phyloP scores from a whole-genome alignment of 192 early-diverging fungal genomes.

The Coemansia sp. region DNA sequence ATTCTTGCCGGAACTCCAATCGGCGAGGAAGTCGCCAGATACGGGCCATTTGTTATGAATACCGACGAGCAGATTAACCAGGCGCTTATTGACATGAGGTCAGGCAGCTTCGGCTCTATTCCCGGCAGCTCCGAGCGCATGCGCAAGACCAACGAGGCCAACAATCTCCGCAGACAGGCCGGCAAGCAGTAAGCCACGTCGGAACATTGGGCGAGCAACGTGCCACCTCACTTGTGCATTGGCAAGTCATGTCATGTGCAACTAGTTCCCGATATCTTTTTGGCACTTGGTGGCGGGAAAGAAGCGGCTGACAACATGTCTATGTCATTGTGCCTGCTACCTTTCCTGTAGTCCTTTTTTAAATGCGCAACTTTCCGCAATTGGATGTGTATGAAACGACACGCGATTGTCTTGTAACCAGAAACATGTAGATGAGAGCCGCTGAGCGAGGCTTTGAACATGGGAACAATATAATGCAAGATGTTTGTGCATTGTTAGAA shows the following conservation, averaged over 20 bases:
- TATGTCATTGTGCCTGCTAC: neutral
- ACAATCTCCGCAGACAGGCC: slow-evolving; percentile 24
- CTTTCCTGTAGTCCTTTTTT: neutral
- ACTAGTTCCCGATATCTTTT: neutral
- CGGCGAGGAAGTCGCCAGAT: slow-evolving; percentile 61
- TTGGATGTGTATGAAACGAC: neutral
- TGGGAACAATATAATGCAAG: neutral
- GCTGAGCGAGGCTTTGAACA: neutral
- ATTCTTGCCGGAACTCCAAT: slow-evolving; percentile 61
- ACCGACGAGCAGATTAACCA: slow-evolving; percentile 48
- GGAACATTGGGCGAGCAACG: neutral
- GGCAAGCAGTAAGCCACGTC: slow-evolving; percentile 28
- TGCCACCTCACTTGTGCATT: neutral
- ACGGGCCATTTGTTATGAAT: slow-evolving; percentile 68
- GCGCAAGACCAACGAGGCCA: slow-evolving; percentile 51
- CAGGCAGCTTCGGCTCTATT: slow-evolving; percentile 46
- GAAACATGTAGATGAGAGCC: neutral
- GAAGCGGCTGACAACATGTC: neutral
- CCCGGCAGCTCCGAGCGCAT: slow-evolving; percentile 50
- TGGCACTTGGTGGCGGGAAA: neutral
- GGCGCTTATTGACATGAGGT: slow-evolving; percentile 35
- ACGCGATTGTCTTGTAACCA: neutral
- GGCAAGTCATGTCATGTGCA: neutral
- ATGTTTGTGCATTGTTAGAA: neutral
- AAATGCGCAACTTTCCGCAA: neutral